phyloP scores from a whole-genome alignment of 2,329 filamentous ascomycete genomes.

The Neonectria sp. region DNA sequence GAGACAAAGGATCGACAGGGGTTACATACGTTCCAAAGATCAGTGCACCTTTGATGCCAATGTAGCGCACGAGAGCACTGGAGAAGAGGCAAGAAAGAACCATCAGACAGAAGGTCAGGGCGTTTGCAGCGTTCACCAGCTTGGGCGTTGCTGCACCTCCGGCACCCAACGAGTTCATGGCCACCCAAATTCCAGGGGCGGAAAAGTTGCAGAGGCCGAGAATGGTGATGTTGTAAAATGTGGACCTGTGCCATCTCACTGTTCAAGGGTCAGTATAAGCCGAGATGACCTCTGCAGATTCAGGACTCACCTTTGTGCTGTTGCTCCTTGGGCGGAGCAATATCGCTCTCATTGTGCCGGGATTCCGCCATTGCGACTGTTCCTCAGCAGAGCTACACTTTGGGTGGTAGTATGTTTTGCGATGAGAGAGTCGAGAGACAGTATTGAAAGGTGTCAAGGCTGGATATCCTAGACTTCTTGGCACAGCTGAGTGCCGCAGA shows the following conservation, averaged over 20 bases:
- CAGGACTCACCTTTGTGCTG: constrained; percentile 47
- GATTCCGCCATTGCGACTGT: constrained; percentile 33
- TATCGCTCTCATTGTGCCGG: constrained; percentile 42
- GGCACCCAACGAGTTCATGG: constrained; percentile 81
- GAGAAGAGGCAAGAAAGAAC: constrained; percentile 78
- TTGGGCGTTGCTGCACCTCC: constrained; percentile 76
- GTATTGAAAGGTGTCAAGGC: constrained; percentile 4
- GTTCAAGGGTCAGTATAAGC: background rate
- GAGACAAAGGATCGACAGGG: background rate
- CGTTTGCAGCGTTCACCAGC: constrained; percentile 80
- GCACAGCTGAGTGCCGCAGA: constrained; percentile 20
- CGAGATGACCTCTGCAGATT: background rate
- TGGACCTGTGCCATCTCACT: constrained; percentile 80
- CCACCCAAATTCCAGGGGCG: constrained; percentile 80
- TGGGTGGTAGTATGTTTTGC: background rate
- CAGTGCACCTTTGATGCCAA: constrained; percentile 80
- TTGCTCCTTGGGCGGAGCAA: constrained; percentile 49
- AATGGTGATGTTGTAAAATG: constrained; percentile 80
- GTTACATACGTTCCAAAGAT: constrained; percentile 75
- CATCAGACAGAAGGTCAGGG: constrained; percentile 81
- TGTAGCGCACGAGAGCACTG: constrained; percentile 73
- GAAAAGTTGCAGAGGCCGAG: constrained; percentile 80
- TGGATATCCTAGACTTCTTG: constrained; percentile 13
- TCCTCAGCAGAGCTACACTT: background rate
- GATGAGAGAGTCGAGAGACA: constrained; percentile 1